Evolutionary conservation across 2,329 filamentous ascomycete species (phyloP).

Genomic region (Metarhizium brunneum): DNA sequence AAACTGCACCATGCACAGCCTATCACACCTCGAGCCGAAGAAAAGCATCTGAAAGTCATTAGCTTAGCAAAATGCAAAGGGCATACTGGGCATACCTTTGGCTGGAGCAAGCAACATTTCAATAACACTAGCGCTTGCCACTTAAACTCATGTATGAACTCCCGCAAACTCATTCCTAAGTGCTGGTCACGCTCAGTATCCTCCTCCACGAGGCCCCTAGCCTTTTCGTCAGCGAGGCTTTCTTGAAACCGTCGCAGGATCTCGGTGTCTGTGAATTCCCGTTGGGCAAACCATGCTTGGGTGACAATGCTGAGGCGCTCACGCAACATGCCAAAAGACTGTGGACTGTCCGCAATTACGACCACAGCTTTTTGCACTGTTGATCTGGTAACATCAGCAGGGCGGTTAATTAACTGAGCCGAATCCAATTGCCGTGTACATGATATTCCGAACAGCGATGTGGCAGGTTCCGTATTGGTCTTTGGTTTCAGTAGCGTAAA

Average conservation of each 20-base stretch:
- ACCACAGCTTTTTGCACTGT: conserved; percentile 98
- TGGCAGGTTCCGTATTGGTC: conserved; percentile 45
- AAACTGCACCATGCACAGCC: conserved; percentile 97
- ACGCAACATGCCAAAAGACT: conserved; percentile 81
- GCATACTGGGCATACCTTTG: conserved; percentile 58
- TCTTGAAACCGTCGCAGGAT: conserved; percentile 89
- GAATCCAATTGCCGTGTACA: conserved; percentile 89
- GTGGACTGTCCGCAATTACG: conserved; percentile 83
- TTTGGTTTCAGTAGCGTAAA: conserved; percentile 75
- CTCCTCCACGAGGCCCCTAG: conserved; percentile 45
- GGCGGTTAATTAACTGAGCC: conserved; percentile 64
- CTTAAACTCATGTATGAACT: conserved; percentile 89
- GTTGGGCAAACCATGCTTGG: conserved; percentile 92
- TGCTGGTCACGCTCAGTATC: conserved; percentile 77
- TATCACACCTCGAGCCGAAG: conserved; percentile 92
- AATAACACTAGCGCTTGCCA: conserved; percentile 90
- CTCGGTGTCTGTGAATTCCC: conserved; percentile 82
- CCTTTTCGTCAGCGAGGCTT: conserved; percentile 63
- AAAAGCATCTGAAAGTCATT: conserved; percentile 76
- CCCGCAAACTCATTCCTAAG: conserved; percentile 77
- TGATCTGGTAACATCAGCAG: conserved; percentile 86
- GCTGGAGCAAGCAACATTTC: conserved; percentile 88
- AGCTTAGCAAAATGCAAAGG: not conserved
- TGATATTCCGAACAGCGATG: conserved; percentile 89
- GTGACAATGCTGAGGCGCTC: conserved; percentile 87